Percentiles rank a stretch among this genome's conserved stretches.
Conservation (phyloP, 1,139 yeast genomes). For the Meyerozyma guilliermondii region DNA sequence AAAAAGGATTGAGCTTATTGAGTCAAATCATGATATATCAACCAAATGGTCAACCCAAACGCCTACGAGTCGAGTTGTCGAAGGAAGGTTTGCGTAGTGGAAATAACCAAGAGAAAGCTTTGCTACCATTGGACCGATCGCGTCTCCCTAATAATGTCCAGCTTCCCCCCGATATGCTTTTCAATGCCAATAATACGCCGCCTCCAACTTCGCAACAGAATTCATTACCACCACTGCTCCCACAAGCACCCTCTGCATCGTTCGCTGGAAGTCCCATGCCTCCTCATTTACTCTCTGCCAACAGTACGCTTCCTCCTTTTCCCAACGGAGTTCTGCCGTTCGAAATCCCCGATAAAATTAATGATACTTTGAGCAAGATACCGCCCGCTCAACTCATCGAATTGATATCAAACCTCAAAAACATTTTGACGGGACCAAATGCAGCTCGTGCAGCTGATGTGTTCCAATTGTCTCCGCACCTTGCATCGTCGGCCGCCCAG, state of each 20-base stretch:
- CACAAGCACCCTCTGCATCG: conserved; percentile 1
- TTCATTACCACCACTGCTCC: not conserved
- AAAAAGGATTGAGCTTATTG: conserved; percentile 39
- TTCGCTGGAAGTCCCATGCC: conserved; percentile 1
- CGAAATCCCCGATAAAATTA: conserved; percentile 46
- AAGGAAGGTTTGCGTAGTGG: conserved; percentile 52
- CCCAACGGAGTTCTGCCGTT: conserved; percentile 31
- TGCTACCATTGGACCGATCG: conserved; percentile 36
- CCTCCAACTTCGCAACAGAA: conserved; percentile 3
- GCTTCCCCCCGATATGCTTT: conserved; percentile 47
- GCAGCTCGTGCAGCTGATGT: conserved; percentile 47
- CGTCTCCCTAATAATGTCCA: conserved; percentile 50
- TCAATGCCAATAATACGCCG: conserved; percentile 12
- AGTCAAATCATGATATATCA: conserved; percentile 35
- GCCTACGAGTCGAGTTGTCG: conserved; percentile 52
- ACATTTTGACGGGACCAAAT: conserved; percentile 44
- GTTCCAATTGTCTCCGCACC: conserved; percentile 50
- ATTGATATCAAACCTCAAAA: conserved; percentile 58
- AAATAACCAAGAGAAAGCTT: conserved; percentile 29
- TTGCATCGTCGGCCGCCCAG: conserved; percentile 66
- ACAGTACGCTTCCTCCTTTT: conserved; percentile 4
- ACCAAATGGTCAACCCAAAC: conserved; percentile 32
- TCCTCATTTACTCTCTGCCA: conserved; percentile 3
- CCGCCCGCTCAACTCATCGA: conserved; percentile 70
- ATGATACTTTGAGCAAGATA: conserved; percentile 51